Evolutionary conservation across 345 rosid genomes (phyloP).

Genomic region (Eucalyptus cloeziana): DNA sequence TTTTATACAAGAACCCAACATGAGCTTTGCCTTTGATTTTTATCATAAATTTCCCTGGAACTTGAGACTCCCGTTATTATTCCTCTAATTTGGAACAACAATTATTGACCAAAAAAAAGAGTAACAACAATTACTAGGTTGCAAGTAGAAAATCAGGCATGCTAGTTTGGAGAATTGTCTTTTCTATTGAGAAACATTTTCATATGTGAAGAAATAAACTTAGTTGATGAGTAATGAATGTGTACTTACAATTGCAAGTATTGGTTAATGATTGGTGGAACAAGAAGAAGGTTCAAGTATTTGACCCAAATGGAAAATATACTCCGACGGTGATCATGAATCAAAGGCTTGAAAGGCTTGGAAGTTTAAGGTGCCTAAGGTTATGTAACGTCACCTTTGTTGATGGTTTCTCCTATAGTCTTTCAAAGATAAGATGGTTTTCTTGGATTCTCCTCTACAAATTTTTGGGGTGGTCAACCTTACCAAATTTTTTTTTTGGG

Average conservation of each 20-base stretch:
- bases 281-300: background rate
- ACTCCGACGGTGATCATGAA: background rate
- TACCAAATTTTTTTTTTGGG: background rate
- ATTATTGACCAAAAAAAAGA: too few species aligned
- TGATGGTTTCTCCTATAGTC: background rate
- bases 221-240: background rate
- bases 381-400: background rate
- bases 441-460: background rate
- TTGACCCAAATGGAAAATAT: background rate
- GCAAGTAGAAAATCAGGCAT: background rate
- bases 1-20: too few species aligned
- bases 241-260: background rate
- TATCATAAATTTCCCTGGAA: too few species aligned
- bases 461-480: background rate
- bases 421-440: background rate
- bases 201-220: background rate
- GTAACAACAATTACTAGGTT: background rate
- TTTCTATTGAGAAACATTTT: background rate
- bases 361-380: background rate
- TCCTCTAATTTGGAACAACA: too few species aligned
- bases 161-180: background rate
- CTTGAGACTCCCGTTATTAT: too few species aligned
- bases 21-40: too few species aligned
- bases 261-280: background rate
- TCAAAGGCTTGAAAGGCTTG: background rate